Evolutionary conservation across 2,329 filamentous ascomycete genomes (phyloP).

Genomic region (Clathrospora elynae): DNA sequence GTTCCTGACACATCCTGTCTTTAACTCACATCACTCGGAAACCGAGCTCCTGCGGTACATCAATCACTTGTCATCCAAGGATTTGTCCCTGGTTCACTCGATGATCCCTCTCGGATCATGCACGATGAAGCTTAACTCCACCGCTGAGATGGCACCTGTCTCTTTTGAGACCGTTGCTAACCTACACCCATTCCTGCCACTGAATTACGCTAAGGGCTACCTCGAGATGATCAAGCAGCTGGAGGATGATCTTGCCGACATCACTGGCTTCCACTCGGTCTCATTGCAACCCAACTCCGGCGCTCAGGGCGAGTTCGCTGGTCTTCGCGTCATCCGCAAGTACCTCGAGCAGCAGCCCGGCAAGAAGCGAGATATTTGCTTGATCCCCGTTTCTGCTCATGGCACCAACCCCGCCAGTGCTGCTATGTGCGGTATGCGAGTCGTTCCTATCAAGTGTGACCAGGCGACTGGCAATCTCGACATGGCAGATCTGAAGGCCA

Average conservation of each 20-base stretch:
- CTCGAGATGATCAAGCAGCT: slow-evolving; percentile 71
- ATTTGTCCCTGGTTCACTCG: slow-evolving; percentile 89
- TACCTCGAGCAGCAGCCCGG: slow-evolving; percentile 72
- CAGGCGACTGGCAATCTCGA: slow-evolving; percentile 86
- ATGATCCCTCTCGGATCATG: slow-evolving; percentile 98
- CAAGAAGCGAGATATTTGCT: slow-evolving; percentile 82
- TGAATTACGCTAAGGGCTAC: slow-evolving; percentile 70
- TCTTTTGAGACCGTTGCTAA: slow-evolving; percentile 76
- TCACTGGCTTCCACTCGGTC: slow-evolving; percentile 88
- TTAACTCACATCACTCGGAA: slow-evolving; percentile 94
- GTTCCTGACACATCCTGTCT: slow-evolving; percentile 88
- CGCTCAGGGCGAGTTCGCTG: slow-evolving; percentile 92
- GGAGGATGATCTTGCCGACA: slow-evolving; percentile 74
- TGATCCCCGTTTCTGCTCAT: slow-evolving; percentile 94
- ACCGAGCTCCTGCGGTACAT: slow-evolving; percentile 95
- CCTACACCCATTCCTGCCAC: slow-evolving; percentile 79
- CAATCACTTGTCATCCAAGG: slow-evolving; percentile 89
- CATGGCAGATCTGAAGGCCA: slow-evolving; percentile 79
- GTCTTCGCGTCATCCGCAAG: slow-evolving; percentile 83
- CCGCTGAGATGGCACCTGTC: slow-evolving; percentile 88
- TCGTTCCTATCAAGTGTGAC: slow-evolving; percentile 91
- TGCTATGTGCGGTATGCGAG: slow-evolving; percentile 93
- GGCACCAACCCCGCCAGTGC: slow-evolving; percentile 95
- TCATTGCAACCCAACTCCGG: slow-evolving; percentile 95
- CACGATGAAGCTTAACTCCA: slow-evolving; percentile 97